Base-by-base conservation (phyloP, 2,329 filamentous ascomycete species). In the Fusarium newnesense region DNA sequence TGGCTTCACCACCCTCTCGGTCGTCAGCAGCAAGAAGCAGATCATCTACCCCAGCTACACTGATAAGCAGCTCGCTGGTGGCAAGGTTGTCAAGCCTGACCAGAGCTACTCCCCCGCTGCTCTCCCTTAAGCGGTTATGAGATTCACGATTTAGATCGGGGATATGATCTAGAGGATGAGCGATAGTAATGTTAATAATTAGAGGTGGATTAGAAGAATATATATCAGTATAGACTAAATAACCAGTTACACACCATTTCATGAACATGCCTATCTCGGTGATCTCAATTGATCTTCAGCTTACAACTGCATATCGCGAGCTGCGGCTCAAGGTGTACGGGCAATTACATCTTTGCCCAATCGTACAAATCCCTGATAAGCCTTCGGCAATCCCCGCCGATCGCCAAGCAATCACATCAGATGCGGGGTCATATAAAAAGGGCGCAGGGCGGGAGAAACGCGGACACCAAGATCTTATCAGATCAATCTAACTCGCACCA, bases 11-110 rank as follows among this genome's bases (percentile, higher is more conserved):
- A 87, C 85, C 43, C 78, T 89, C 28, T 81, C 85, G 50, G 83
- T 89, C 62, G 82, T 85, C 78, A 79, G 82, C 73, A 72, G 69
- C 67, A 77, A 81, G 70, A 80, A 79, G 64, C 80, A 83, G 64
- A 89, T 89, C 63, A 77, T 83, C 66, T 89, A 81, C 79, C 87
- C 87, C 32, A 81, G 84, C 44, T 90, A 89, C 77, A 86, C 83
- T 73, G 88, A 89, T 74, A 81, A 80, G 54, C 82, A 88, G 80
- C 79, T 89, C 13, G 79, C 70, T 62, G 77, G 72, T 47, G 86
- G 85, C 52, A 77, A 81, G 54, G 82, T 83, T 30, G 86, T 88
- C 70, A 83, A 78, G 54, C 87, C 87, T 26, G 83, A 88, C 80
- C 83, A 84, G 81, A 83, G 79, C 77, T 87, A 86, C 76, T 73